Evolutionary conservation across 345 rosid species (phyloP).

Genomic region (Arabidopsis suecica): DNA sequence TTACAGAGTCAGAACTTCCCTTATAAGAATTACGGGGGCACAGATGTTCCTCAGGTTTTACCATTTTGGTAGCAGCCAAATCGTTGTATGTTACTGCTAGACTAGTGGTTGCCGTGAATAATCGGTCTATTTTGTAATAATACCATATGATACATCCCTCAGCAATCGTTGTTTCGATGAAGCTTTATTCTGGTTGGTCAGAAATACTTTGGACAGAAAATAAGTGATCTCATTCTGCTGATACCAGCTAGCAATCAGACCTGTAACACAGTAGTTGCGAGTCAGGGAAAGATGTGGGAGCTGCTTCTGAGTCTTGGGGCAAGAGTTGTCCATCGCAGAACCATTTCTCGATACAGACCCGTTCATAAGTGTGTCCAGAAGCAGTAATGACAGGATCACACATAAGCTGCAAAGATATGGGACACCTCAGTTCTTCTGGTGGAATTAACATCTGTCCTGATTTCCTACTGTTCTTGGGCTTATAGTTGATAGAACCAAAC

Average conservation of each 20-base stretch:
- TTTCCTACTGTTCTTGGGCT: constrained; percentile 52
- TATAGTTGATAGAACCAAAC: constrained; percentile 75
- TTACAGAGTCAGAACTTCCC: neutral
- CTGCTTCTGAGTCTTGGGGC: constrained; percentile 90
- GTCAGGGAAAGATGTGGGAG: constrained; percentile 79
- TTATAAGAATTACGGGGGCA: neutral
- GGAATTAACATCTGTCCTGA: constrained; percentile 75
- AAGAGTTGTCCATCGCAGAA: constrained; percentile 78
- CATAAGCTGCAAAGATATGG: constrained; percentile 96
- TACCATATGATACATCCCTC: neutral
- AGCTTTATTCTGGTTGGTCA: neutral
- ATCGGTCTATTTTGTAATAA: neutral
- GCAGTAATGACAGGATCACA: constrained; percentile 90
- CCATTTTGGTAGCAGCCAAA: constrained; percentile 24
- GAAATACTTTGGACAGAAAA: neutral
- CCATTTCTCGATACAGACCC: constrained; percentile 92
- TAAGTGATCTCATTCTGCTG: constrained; percentile 63
- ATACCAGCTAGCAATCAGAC: constrained; percentile 88
- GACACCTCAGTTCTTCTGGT: constrained; percentile 95
- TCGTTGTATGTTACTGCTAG: constrained; percentile 2
- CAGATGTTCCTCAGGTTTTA: constrained; percentile 7
- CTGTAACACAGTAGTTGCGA: constrained; percentile 93
- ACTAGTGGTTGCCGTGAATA: constrained; percentile 1
- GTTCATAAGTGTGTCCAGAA: constrained; percentile 94
- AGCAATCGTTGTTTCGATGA: neutral